phyloP scores from a whole-genome alignment of 2,329 filamentous ascomycete genomes.

The Metarhizium robertsii region DNA sequence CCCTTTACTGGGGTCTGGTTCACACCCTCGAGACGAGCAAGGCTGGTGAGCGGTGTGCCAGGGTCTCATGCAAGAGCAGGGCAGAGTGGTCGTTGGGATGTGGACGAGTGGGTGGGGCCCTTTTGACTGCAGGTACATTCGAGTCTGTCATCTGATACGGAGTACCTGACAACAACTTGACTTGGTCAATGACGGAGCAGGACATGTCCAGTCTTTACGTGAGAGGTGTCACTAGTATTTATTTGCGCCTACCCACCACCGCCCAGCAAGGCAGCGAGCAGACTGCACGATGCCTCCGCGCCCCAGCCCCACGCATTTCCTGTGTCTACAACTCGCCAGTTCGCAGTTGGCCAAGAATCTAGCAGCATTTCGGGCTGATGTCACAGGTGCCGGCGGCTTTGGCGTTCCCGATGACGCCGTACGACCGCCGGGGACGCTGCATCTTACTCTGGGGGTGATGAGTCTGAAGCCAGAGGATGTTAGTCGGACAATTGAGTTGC shows the following conservation, averaged over 20 bases:
- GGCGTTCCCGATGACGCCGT: slow-evolving; percentile 58
- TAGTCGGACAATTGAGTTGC: slow-evolving; percentile 29
- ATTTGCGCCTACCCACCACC: not conserved
- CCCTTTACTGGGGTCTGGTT: not conserved
- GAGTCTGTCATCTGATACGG: no score
- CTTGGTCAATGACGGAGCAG: no score
- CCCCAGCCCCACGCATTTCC: slow-evolving; percentile 58
- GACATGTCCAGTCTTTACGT: no score
- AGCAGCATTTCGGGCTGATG: slow-evolving; percentile 49
- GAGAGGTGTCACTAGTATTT: no score
- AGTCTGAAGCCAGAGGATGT: slow-evolving; percentile 47
- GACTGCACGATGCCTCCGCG: slow-evolving; percentile 23
- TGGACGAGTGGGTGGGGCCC: no score
- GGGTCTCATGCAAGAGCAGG: not conserved
- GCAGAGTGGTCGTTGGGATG: not conserved
- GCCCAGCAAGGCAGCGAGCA: not conserved
- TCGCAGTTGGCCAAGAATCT: slow-evolving; percentile 57
- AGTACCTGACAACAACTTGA: no score
- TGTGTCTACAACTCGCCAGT: slow-evolving; percentile 63
- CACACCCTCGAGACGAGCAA: not conserved
- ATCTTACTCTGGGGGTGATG: slow-evolving; percentile 85
- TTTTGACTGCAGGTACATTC: no score
- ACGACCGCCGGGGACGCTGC: slow-evolving; percentile 68
- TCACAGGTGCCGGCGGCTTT: slow-evolving; percentile 33
- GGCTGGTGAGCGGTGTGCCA: not conserved